Base-by-base conservation (phyloP, 257 asterid genomes). In the Euphrasia confusa region DNA sequence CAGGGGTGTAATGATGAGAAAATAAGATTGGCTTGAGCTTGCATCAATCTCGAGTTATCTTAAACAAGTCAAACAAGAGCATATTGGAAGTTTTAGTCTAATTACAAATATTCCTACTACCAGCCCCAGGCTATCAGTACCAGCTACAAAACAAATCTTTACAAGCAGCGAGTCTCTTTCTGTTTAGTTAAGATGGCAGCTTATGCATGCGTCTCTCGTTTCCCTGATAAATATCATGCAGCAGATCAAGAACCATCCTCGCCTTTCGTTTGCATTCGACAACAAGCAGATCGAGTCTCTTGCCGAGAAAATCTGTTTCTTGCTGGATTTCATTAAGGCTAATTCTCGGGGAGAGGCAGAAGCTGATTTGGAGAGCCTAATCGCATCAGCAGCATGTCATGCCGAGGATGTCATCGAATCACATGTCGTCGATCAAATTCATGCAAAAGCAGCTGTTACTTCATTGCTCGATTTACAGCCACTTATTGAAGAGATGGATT, bases 321-420 rank as follows among this genome's bases (percentile, higher is more conserved):
- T 61, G 66, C 42, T 21, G 47, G 55, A 26, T 42, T 61, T 61
- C 28, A 52, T 61, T 0, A 55, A 61, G 14, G n/a, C 1, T 2
- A 21, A 61, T 61, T 44, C 55, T 4, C 21, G n/a, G 4, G 53
- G 1, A 12, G 45, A 26, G 24, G 2, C 53, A 4, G 39, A 42
- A 42, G 39, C 14, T 44, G 54, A 2, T 5, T 27, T 61, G 66
- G 54, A 12, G 40, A 26, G 11, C 28, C 66, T 15, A 0, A 44
- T 61, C 3, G 40, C 55, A 6, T 15, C 26, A 2, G 66, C 55
- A 26, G 55, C 55, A 40, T 28, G 56, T 7, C 64, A 53, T 1
- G 76, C 71, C 1, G 76, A 71, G 44, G 76, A 71, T 7, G 17
- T 66, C 1, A 71, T 71, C 28, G 76, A 71, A 53, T 15, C 63